Conservation (phyloP, 176 grass and related monocot genomes). For the Cymbopogon citratus region DNA sequence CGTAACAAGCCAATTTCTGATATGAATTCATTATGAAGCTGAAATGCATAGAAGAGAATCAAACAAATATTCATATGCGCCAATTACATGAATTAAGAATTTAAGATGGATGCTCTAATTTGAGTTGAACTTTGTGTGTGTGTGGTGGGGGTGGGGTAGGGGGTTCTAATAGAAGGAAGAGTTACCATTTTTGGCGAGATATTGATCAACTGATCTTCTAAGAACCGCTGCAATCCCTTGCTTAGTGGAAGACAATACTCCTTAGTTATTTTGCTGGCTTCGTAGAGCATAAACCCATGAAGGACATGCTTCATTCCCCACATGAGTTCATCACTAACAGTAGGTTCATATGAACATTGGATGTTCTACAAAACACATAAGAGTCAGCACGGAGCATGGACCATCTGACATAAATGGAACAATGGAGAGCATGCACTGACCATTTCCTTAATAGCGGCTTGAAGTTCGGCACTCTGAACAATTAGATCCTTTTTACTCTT, state of each 20-base stretch:
- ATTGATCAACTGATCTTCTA: neutral
- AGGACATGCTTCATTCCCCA: neutral
- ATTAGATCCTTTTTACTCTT: neutral
- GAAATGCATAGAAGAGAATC: neutral
- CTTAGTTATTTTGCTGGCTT: neutral
- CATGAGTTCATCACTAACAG: neutral
- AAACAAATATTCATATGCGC: neutral
- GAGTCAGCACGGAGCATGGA: neutral
- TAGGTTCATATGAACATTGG: neutral
- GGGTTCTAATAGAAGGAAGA: neutral
- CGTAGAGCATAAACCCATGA: neutral
- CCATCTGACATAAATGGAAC: neutral
- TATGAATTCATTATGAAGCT: neutral
- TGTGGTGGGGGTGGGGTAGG: neutral
- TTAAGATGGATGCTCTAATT: neutral
- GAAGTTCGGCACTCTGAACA: neutral
- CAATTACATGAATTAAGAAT: neutral
- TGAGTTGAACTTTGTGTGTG: too few species aligned
- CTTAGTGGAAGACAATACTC: neutral
- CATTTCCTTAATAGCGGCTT: neutral
- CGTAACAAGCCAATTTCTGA: neutral
- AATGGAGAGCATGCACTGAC: neutral
- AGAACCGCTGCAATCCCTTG: neutral
- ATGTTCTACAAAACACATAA: neutral
- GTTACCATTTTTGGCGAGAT: neutral